Conservation (phyloP, 257 asterid species). For the Nemophila menziesii region DNA sequence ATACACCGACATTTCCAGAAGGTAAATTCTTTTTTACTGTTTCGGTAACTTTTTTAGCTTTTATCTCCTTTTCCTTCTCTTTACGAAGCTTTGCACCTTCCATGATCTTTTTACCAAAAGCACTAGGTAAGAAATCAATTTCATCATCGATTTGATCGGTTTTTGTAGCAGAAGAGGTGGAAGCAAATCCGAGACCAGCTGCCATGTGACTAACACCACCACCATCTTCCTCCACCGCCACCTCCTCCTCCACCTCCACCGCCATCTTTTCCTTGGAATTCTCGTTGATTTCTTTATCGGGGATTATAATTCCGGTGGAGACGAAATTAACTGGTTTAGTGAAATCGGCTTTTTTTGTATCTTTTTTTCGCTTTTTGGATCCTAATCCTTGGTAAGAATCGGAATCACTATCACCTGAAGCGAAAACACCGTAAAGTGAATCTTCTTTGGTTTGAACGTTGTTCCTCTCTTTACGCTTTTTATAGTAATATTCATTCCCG, state of each 20-base stretch:
- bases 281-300: conserved; percentile 48
- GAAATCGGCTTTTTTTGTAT: conserved; percentile 40
- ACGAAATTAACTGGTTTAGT: conserved; percentile 69
- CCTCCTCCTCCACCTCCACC: conserved; percentile 20
- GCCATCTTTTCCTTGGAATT: conserved; percentile 29
- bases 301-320: conserved; percentile 53
- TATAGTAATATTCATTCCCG: conserved; percentile 43
- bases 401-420: conserved; percentile 59
- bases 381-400: conserved; percentile 49
- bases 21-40: conserved; percentile 28
- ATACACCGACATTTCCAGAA: conserved; percentile 43
- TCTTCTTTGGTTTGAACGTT: conserved; percentile 66
- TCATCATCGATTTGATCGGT: conserved; percentile 17
- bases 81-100: conserved; percentile 62
- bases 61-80: conserved; percentile 50
- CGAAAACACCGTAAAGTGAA: conserved; percentile 69
- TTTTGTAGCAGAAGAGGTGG: conserved; percentile 16
- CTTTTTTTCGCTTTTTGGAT: conserved; percentile 54
- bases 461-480: conserved; percentile 43
- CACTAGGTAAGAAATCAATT: conserved; percentile 43
- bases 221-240: conserved; percentile 10
- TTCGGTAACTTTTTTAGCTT: conserved; percentile 42
- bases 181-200: conserved; percentile 38
- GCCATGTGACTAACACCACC: conserved; percentile 29
- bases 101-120: conserved; percentile 56